Base-by-base conservation (phyloP, 2,329 filamentous ascomycete genomes). In the Xenosphaeropsis pyriputrescens region DNA sequence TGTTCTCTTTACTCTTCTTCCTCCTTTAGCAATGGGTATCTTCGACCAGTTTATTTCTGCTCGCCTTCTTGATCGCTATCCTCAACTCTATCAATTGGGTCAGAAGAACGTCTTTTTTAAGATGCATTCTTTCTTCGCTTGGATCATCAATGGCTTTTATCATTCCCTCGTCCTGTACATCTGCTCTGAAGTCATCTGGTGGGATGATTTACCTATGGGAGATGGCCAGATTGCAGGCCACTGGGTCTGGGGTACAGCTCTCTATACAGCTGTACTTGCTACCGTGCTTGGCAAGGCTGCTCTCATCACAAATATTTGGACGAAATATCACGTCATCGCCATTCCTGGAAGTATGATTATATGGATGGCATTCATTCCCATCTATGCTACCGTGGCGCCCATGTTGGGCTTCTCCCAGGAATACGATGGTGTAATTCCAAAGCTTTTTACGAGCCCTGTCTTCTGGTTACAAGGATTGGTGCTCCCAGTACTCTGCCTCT, bases 21-120 rank as follows among this genome's bases (percentile, higher is more conserved):
- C 91, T 13, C 91, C 91, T 1, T 79, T 98, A 42, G 89, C 85
- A 2, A 79, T 98, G 54, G 91, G 91, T 49, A 93, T 98, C 45
- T 85, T 95, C 46, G 93, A 98, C 57, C 93, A 98, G 56, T 96
- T 93, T 61, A 86, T 98, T 53, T 94, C 86, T 32, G 91, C 93
- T 6, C 79, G 91, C 17, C 67, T 98, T 16, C 70, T 98, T 11
- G 91, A 98, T 59, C 77, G 91, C 18, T 98, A 98, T 56, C 91
- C 91, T 11, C 93, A 98, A 57, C 72, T 98, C 14, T 98, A 98
- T 60, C 78, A 81, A 45, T 75, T 96, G 45, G 89, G 86, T 32
- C 91, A 98, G 59, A 83, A 84, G 51, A 93, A 93, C 47, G 68
- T 81, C 34, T 96, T 95, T 59, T 98, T 98, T 72, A 84, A 77